phyloP scores from a whole-genome alignment of 495 filamentous ascomycete genomes.

The Talaromyces borbonicus region DNA sequence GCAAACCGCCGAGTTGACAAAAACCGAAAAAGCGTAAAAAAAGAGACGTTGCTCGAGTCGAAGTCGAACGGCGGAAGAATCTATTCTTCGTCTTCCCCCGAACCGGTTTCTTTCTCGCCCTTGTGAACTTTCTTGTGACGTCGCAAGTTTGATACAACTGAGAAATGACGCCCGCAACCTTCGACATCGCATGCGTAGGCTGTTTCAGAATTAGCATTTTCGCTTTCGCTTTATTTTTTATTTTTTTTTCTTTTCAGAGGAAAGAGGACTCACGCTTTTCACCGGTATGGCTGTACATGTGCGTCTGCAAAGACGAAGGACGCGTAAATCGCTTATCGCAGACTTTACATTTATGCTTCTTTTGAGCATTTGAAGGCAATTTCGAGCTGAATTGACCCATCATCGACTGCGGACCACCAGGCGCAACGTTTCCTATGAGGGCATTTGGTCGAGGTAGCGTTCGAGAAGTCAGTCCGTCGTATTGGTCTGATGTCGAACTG shows the following conservation, averaged over 20 bases:
- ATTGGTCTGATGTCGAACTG: conserved; percentile 79
- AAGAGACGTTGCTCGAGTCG: conserved; percentile 5
- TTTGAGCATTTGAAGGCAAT: conserved; percentile 88
- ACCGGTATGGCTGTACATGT: conserved; percentile 98
- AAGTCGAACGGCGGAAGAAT: conserved; percentile 7
- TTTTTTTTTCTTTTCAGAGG: too few relatives aligned
- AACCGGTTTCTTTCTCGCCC: conserved; percentile 50
- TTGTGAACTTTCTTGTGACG: conserved; percentile 96
- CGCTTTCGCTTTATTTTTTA: too few relatives aligned
- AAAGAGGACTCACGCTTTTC: conserved; percentile 78
- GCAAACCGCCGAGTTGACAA: not conserved
- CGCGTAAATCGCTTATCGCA: conserved; percentile 98
- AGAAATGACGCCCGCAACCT: conserved; percentile 93
- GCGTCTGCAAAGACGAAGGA: conserved; percentile 91
- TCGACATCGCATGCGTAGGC: conserved; percentile 92
- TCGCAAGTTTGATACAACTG: conserved; percentile 92
- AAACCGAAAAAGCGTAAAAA: conserved; percentile 11
- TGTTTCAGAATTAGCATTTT: too few relatives aligned
- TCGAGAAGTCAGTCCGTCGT: conserved; percentile 61
- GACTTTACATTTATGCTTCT: conserved; percentile 99
- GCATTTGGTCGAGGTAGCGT: conserved; percentile 72
- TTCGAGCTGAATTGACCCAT: conserved; percentile 99
- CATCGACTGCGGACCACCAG: conserved; percentile 89
- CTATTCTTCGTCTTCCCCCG: conserved; percentile 39
- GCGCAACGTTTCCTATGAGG: conserved; percentile 53